These are phyloP conservation scores for Aspergillus candidus DNA, from an alignment of 2,329 filamentous ascomycete species.

Conservation along the genomic window DNA sequence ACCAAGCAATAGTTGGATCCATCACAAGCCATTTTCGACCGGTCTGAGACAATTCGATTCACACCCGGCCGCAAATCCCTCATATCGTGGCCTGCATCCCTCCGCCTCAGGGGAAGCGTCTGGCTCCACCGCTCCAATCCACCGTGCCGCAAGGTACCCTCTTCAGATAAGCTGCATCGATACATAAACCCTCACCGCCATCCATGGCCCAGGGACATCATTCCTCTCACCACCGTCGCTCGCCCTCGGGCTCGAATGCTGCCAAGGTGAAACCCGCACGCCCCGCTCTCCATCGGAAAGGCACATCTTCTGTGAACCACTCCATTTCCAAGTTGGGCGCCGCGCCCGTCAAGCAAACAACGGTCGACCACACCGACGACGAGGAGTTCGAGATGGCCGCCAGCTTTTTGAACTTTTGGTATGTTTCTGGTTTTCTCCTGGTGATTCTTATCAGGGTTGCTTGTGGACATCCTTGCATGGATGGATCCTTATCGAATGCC, in stretches of 20 bases:
- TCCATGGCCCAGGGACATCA: conserved; percentile 30
- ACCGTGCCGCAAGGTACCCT: conserved; percentile 16
- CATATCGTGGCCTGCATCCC: conserved; percentile 12
- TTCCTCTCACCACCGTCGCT: conserved; percentile 26
- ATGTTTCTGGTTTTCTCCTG: conserved; percentile 18
- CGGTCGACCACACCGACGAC: conserved; percentile 20
- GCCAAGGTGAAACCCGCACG: conserved; percentile 27
- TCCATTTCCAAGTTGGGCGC: conserved; percentile 32
- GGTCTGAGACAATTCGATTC: conserved; percentile 13
- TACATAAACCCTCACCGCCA: conserved; percentile 31
- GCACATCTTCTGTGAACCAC: conserved; percentile 23
- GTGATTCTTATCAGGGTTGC: conserved; percentile 12
- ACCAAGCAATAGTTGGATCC: conserved; percentile 1
- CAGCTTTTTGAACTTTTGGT: conserved; percentile 44
- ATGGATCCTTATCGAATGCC: conserved; percentile 16
- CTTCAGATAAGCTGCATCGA: conserved; percentile 10
- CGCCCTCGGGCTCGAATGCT: conserved; percentile 27
- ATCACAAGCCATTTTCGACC: conserved; percentile 8
- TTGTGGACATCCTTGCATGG: conserved; percentile 14
- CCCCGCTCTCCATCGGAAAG: conserved; percentile 30
- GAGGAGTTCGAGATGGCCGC: conserved; percentile 36
- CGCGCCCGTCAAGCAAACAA: conserved; percentile 16
- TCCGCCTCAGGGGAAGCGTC: conserved; percentile 19
- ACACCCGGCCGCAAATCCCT: conserved; percentile 23
- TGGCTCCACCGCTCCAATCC: conserved; percentile 22